Percentiles rank a stretch among this genome's conserved stretches.
phyloP scores from a whole-genome alignment of 2,329 filamentous ascomycete species.

The Macrophomina tecta region DNA sequence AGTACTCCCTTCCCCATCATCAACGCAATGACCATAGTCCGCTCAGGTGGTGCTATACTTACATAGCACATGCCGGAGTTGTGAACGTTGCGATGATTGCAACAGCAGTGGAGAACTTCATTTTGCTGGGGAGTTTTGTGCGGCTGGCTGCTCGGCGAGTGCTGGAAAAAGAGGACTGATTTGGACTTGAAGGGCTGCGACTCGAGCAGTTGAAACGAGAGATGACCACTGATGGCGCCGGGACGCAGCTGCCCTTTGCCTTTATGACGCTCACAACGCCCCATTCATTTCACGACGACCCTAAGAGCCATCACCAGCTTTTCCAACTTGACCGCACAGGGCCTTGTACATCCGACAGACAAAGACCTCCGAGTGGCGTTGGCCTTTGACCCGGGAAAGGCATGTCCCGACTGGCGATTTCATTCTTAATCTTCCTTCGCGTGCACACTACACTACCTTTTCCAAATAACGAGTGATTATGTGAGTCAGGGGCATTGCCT shows the following conservation, averaged over 20 bases:
- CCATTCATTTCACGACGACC: not conserved
- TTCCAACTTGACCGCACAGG: too few relatives aligned
- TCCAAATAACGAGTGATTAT: not conserved
- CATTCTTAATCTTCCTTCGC: not conserved
- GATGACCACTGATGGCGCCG: not conserved
- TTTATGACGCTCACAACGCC: not conserved
- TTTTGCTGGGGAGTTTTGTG: not conserved
- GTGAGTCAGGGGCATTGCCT: not conserved
- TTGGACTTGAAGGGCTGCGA: too few relatives aligned
- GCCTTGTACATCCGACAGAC: not conserved
- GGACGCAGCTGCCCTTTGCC: not conserved
- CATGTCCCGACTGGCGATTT: not conserved
- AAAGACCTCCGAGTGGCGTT: not conserved
- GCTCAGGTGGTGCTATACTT: not conserved
- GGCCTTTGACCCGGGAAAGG: not conserved
- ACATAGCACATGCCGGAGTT: slow-evolving; percentile 13
- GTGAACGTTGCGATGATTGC: not conserved
- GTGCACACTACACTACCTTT: not conserved
- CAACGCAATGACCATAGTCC: too few relatives aligned
- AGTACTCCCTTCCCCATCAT: too few relatives aligned
- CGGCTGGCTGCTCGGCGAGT: not conserved
- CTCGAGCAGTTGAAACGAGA: not conserved
- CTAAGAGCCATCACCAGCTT: not conserved
- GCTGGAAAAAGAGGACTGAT: not conserved
- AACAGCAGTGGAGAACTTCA: slow-evolving; percentile 7